Conservation (phyloP, 768 basidiomycete genomes). For the Leccinum barrowsii region DNA sequence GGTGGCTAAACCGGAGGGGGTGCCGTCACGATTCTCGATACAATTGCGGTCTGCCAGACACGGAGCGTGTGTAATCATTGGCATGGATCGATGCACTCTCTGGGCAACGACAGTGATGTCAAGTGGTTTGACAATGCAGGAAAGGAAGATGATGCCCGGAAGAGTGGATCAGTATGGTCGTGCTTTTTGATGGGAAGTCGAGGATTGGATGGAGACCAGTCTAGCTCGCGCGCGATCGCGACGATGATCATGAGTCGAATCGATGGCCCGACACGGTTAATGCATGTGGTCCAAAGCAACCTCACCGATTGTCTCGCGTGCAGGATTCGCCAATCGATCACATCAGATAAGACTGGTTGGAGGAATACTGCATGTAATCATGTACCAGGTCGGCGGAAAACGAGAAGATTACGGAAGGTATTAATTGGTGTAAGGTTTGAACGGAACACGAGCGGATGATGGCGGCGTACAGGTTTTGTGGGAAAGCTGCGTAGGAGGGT, state of each 20-base stretch:
- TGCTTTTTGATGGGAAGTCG: not conserved
- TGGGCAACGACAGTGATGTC: not conserved
- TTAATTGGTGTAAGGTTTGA: not conserved
- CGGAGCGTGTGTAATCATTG: not conserved
- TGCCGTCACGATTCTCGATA: conserved; percentile 13
- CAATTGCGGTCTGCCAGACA: not conserved
- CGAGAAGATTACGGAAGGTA: conserved; percentile 1
- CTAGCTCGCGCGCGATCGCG: not conserved
- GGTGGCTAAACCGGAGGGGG: conserved; percentile 9
- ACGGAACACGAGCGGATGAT: conserved; percentile 2
- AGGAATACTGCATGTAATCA: not conserved
- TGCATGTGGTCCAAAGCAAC: not conserved
- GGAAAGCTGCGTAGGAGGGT: conserved; percentile 9
- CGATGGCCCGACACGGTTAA: not conserved
- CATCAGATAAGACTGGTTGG: conserved; percentile 8
- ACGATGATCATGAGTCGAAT: not conserved
- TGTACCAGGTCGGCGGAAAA: not conserved
- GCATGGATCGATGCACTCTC: not conserved
- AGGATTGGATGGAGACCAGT: not conserved
- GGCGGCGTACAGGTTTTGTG: conserved; percentile 2
- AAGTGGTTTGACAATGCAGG: not conserved
- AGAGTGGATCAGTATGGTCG: not conserved
- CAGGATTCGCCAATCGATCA: conserved; percentile 9
- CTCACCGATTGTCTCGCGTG: not conserved
- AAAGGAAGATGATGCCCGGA: conserved; percentile 6